Evolutionary conservation across 495 filamentous ascomycete species (phyloP).

Genomic region (Clohesyomyces aquaticus): DNA sequence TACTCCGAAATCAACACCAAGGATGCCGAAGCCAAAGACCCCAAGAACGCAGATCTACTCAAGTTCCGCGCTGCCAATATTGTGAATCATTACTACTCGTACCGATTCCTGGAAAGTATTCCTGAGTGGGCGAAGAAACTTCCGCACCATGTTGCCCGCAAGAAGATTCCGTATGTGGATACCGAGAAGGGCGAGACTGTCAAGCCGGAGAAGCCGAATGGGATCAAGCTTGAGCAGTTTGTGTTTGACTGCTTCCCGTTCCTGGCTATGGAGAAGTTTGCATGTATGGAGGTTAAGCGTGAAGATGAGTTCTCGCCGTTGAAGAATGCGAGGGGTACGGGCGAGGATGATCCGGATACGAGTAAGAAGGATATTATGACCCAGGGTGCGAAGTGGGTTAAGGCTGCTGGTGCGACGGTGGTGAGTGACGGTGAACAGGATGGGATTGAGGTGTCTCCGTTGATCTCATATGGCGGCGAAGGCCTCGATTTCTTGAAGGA

Average conservation of each 20-base stretch:
- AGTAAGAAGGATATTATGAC: slow-evolving; percentile 84
- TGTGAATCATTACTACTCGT: slow-evolving; percentile 99
- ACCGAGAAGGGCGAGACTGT: slow-evolving; percentile 72
- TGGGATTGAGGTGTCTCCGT: slow-evolving; percentile 88
- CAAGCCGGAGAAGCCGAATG: slow-evolving; percentile 93
- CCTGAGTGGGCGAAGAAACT: slow-evolving; percentile 82
- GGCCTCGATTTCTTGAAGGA: slow-evolving; percentile 78
- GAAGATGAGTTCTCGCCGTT: slow-evolving; percentile 98
- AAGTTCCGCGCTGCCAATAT: slow-evolving; percentile 99
- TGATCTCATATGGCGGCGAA: slow-evolving; percentile 95
- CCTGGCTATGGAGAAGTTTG: slow-evolving; percentile 84
- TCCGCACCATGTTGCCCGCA: slow-evolving; percentile 92
- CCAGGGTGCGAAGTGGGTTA: slow-evolving; percentile 83
- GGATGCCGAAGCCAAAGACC: slow-evolving; percentile 85
- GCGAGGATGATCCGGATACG: slow-evolving; percentile 92
- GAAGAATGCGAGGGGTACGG: slow-evolving; percentile 88
- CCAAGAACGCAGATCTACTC: slow-evolving; percentile 77
- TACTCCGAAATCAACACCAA: slow-evolving; percentile 95
- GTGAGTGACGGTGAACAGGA: slow-evolving; percentile 67
- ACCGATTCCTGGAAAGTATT: slow-evolving; percentile 87
- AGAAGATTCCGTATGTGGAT: slow-evolving; percentile 95
- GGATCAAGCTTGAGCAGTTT: slow-evolving; percentile 98
- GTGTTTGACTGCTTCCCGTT: slow-evolving; percentile 98
- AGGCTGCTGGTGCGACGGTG: slow-evolving; percentile 76
- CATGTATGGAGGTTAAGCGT: slow-evolving; percentile 90